Evolutionary conservation across 2,329 filamentous ascomycete genomes (phyloP), one percentile per base, ranked within the genome.

Genomic region (Alternaria hordeiaustralica): DNA sequence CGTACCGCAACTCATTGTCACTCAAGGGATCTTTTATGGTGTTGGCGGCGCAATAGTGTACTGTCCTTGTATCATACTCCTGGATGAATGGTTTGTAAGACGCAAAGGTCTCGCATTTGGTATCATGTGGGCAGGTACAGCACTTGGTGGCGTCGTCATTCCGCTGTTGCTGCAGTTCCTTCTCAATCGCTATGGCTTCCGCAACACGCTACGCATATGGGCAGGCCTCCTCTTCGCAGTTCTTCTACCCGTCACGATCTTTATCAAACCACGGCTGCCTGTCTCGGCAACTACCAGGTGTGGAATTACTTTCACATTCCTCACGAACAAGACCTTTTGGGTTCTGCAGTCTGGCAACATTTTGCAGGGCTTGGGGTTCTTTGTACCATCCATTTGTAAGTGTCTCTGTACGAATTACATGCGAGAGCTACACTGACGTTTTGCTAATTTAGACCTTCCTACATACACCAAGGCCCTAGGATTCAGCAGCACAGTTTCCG

Each of bases 41-140:
- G 69, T 89, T 11, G 88, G 88, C 20, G 87, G 87, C 18, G 80
- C 83, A 15, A 80, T 88, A 47, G 79, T 84, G 7, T 89, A 88
- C 72, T 84, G 83, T 25, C 87, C 88, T 0, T 86, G 85, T 68
- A 83, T 89, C 28, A 67, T 86, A 33, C 89, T 88, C 76, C 80
- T 90, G 66, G 86, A 89, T 64, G 86, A 89, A 73, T 90, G 87
- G 87, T 90, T 89, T 72, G 82, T 87, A 21, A 81, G 79, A 45
- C 83, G 84, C 46, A 87, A 87, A 55, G 87, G 87, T 1, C 77
- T 90, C 33, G 88, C 88, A 2, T 88, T 87, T 69, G 89, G 89
- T n/a, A 84, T 89, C 55, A 87, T 90, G 84, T 89, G 86, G 84
- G 71, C 71, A 13, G 74, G 71, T 6, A 73, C 71, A n/a, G 84